phyloP scores from a whole-genome alignment of 495 filamentous ascomycete genomes.

The Aspergillus bertholletiae region DNA sequence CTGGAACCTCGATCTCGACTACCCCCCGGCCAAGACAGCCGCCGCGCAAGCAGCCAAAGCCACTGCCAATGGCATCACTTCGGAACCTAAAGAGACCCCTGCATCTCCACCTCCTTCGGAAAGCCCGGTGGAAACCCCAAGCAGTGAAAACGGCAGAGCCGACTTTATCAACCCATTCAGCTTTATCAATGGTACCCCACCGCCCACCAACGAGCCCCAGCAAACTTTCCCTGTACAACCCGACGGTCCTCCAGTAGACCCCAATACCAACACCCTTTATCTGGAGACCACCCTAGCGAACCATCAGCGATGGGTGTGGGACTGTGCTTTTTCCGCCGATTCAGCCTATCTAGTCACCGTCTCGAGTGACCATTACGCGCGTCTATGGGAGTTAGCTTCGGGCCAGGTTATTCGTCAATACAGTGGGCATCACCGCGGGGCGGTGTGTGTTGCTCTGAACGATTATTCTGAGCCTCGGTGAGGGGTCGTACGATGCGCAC shows the following conservation, averaged over 20 bases:
- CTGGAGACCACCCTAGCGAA: slow-evolving; percentile 87
- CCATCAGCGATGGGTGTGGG: slow-evolving; percentile 99
- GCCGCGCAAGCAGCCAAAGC: slow-evolving; percentile 22
- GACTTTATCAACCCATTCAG: slow-evolving; percentile 21
- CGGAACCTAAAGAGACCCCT: slow-evolving; percentile 15
- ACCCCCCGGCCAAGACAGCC: slow-evolving; percentile 44
- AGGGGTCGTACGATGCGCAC: not conserved
- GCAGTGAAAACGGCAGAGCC: slow-evolving; percentile 9
- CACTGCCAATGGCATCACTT: slow-evolving; percentile 18
- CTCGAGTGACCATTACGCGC: slow-evolving; percentile 93
- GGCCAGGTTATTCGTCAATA: slow-evolving; percentile 95
- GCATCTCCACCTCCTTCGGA: slow-evolving; percentile 15
- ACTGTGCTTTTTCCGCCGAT: slow-evolving; percentile 96
- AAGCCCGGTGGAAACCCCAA: slow-evolving; percentile 10
- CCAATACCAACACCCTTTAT: slow-evolving; percentile 56
- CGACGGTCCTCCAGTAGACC: slow-evolving; percentile 45
- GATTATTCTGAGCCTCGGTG: slow-evolving; percentile 80
- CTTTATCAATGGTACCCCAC: slow-evolving; percentile 15
- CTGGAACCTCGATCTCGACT: slow-evolving; percentile 74
- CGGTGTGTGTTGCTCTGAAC: slow-evolving; percentile 94
- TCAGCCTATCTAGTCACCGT: slow-evolving; percentile 97
- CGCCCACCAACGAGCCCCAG: slow-evolving; percentile 23
- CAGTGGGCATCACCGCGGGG: slow-evolving; percentile 93
- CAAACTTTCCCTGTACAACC: slow-evolving; percentile 38
- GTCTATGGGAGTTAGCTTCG: slow-evolving; percentile 86